These are phyloP conservation scores for Sporothrix phasma DNA, from an alignment of 2,329 filamentous ascomycete genomes.

Conservation along the genomic window DNA sequence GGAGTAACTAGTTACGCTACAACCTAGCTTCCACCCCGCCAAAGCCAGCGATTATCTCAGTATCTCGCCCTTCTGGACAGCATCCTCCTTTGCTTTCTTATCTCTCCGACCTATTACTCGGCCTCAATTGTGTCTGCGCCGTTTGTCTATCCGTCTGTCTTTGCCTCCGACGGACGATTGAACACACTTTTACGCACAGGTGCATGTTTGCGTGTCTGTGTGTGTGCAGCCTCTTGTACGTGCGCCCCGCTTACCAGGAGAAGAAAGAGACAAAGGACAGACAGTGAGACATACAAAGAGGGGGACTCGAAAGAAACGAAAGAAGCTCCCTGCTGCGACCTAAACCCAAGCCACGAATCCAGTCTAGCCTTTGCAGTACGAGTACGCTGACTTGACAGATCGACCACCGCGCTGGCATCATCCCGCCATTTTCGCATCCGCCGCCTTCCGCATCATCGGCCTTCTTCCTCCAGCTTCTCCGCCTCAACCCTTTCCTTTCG, in stretches of 20 bases:
- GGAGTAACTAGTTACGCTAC: background rate
- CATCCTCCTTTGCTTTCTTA: background rate
- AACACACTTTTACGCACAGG: background rate
- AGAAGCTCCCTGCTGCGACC: background rate
- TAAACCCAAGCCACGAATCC: background rate
- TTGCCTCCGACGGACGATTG: background rate
- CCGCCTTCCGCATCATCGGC: background rate
- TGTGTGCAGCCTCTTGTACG: background rate
- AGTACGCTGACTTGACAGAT: constrained; percentile 6
- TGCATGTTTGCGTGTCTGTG: constrained; percentile 4
- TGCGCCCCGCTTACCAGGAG: background rate
- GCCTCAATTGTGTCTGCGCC: background rate
- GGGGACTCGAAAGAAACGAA: constrained; percentile 1
- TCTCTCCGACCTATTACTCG: background rate
- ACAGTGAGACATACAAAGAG: constrained; percentile 5
- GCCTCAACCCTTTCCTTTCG: background rate
- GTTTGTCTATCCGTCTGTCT: background rate
- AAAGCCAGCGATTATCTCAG: background rate
- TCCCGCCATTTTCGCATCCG: background rate
- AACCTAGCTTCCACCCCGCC: background rate
- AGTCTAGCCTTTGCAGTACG: constrained; percentile 1
- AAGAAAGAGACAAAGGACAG: background rate
- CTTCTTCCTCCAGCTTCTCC: background rate
- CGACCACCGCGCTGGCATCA: background rate
- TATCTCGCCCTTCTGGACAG: background rate